A percentile compares a stretch with the other conserved stretches of the same genome.
Evolutionary conservation across 116 monocot genomes (phyloP).

Genomic region (Phalaenopsis hybrid): DNA sequence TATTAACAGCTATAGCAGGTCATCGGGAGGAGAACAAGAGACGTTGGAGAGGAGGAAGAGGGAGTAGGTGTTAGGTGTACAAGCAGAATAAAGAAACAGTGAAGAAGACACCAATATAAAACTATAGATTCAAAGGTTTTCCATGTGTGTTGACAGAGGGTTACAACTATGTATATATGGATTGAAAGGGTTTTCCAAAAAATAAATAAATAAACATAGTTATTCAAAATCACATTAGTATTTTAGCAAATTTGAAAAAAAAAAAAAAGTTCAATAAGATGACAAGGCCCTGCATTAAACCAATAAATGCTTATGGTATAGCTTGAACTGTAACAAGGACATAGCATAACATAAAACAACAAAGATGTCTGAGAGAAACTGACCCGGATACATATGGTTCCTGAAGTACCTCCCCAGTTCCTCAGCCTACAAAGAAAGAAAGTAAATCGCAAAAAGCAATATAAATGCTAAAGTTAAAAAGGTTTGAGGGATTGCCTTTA

Average conservation of each 20-base stretch:
- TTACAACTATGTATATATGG: too few relatives aligned
- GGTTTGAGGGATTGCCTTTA: not conserved
- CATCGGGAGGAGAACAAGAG: not conserved
- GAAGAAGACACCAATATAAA: not conserved
- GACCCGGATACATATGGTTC: conserved; percentile 99
- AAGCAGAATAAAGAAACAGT: not conserved
- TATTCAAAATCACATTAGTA: not conserved
- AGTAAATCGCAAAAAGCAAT: not conserved
- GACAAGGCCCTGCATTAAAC: not conserved
- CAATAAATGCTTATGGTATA: not conserved
- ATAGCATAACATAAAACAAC: not conserved
- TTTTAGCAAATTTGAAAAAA: not conserved
- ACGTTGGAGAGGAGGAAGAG: not conserved
- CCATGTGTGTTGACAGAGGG: too few relatives aligned
- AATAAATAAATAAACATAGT: too few relatives aligned
- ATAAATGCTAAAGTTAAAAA: not conserved
- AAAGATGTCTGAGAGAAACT: not conserved
- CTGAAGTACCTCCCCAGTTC: conserved; percentile 95
- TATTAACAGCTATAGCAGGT: not conserved
- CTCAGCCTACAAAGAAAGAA: conserved; percentile 58
- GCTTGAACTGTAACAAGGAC: not conserved
- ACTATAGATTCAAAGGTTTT: not conserved
- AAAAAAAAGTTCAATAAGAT: not conserved
- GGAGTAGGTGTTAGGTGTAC: not conserved
- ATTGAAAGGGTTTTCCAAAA: too few relatives aligned